A percentile compares a stretch with the other conserved stretches of the same genome.
phyloP scores from a whole-genome alignment of 2,329 filamentous ascomycete genomes.

The Fusarium azukiicola region DNA sequence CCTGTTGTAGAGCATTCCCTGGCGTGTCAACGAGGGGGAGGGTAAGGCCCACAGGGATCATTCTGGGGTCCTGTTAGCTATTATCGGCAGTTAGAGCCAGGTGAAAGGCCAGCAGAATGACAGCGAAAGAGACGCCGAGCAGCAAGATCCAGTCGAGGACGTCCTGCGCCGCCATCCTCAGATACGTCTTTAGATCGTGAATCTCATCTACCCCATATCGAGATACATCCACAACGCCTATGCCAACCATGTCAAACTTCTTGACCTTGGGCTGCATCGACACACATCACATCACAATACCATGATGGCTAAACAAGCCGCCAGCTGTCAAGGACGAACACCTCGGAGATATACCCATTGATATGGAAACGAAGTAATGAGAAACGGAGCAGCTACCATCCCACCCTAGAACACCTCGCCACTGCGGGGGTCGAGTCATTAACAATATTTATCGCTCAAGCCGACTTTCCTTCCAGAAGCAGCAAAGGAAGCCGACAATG shows the following conservation, averaged over 20 bases:
- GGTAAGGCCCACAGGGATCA: slow-evolving; percentile 60
- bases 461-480: slow-evolving; percentile 60
- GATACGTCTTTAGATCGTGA: slow-evolving; percentile 35
- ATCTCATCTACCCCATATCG: slow-evolving; percentile 37
- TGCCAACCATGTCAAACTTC: slow-evolving; percentile 70
- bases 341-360: slow-evolving; percentile 66
- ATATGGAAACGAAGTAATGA: slow-evolving; percentile 62
- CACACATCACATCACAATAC: no score
- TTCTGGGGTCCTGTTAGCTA: slow-evolving; percentile 58
- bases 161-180: slow-evolving; percentile 55
- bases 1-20: slow-evolving; percentile 57
- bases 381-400: slow-evolving; percentile 54
- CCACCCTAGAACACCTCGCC: slow-evolving; percentile 61
- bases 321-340: slow-evolving; percentile 68
- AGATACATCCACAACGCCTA: slow-evolving; percentile 51
- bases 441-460: slow-evolving; percentile 55
- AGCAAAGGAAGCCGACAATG: slow-evolving; percentile 61
- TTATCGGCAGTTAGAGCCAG: slow-evolving; percentile 61
- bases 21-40: slow-evolving; percentile 58
- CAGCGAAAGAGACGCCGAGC: slow-evolving; percentile 75
- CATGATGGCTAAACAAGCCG: slow-evolving; percentile 80
- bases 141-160: slow-evolving; percentile 56
- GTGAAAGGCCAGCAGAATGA: slow-evolving; percentile 83
- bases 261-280: slow-evolving; percentile 78
- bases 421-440: slow-evolving; percentile 61